These are phyloP conservation scores for Diaporthe nobilis DNA, from an alignment of 2,329 filamentous ascomycete genomes.

Conservation along the genomic window DNA sequence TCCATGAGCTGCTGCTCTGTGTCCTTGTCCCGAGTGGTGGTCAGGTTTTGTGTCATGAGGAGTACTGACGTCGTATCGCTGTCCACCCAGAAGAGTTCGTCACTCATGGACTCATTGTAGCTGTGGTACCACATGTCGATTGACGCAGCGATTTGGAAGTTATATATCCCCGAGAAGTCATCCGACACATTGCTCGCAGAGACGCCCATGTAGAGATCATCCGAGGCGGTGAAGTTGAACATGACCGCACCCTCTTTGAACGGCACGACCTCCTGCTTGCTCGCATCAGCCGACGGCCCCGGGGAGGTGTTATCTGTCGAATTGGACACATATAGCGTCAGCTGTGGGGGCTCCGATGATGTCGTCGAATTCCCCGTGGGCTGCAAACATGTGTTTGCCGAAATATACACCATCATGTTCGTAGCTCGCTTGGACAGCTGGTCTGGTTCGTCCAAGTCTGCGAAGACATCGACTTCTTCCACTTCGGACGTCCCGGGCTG, in stretches of 20 bases:
- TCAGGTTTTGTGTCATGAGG: conserved; percentile 83
- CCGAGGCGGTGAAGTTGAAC: conserved; percentile 71
- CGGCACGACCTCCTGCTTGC: conserved; percentile 58
- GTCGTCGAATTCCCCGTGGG: conserved; percentile 69
- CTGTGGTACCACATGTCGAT: conserved; percentile 83
- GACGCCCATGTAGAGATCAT: conserved; percentile 83
- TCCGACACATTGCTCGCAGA: conserved; percentile 76
- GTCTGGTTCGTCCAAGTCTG: conserved; percentile 40
- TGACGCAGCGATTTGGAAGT: conserved; percentile 86
- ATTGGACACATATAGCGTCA: conserved; percentile 83
- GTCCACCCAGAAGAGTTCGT: conserved; percentile 82
- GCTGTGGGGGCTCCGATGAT: conserved; percentile 73
- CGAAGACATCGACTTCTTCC: conserved; percentile 40
- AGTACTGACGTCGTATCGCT: conserved; percentile 85
- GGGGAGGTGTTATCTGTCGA: conserved; percentile 74
- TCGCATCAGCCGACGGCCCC: conserved; percentile 69
- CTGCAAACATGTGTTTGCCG: conserved; percentile 88
- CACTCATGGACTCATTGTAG: conserved; percentile 63
- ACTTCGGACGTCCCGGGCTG: conserved; percentile 35
- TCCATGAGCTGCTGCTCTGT: conserved; percentile 69
- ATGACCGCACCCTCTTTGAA: conserved; percentile 81
- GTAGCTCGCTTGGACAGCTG: conserved; percentile 48
- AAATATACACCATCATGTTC: conserved; percentile 77
- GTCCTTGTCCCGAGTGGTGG: conserved; percentile 64
- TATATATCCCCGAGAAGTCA: conserved; percentile 77